Percentiles rank a stretch among this genome's conserved stretches.
Evolutionary conservation across 1,284 basidiomycete species (phyloP).

Genomic region (Boletellus deceptivus): DNA sequence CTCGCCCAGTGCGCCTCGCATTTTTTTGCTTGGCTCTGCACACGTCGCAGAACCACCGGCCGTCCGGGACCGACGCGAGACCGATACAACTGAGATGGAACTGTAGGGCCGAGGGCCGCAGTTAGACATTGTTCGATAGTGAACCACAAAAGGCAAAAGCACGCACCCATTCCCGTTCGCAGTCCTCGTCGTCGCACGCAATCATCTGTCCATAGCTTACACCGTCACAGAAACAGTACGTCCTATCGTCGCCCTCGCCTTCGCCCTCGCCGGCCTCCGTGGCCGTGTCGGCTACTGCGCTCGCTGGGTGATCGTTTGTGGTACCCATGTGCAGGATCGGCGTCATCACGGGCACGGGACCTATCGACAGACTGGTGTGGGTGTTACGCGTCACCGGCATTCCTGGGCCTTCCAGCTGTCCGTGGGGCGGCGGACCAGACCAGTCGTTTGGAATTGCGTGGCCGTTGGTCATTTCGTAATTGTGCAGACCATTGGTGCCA

Average conservation of each 20-base stretch:
- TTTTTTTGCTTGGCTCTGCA: slow-evolving; percentile 53
- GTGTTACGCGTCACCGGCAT: slow-evolving; percentile 61
- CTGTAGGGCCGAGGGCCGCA: slow-evolving; percentile 39
- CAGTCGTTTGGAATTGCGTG: slow-evolving; percentile 24
- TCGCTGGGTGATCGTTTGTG: slow-evolving; percentile 28
- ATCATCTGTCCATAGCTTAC: slow-evolving; percentile 97
- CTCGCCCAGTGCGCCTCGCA: slow-evolving; percentile 31
- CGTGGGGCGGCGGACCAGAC: slow-evolving; percentile 38
- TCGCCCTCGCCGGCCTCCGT: slow-evolving; percentile 42
- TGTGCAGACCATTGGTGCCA: slow-evolving; percentile 30
- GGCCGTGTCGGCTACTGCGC: slow-evolving; percentile 33
- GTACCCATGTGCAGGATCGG: slow-evolving; percentile 21
- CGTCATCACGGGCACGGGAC: slow-evolving; percentile 26
- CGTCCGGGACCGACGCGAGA: slow-evolving; percentile 69
- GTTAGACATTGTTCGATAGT: slow-evolving; percentile 7
- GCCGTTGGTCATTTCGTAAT: slow-evolving; percentile 36
- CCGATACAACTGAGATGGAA: slow-evolving; percentile 85
- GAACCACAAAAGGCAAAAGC: slow-evolving; percentile 2
- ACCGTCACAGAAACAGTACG: slow-evolving; percentile 88
- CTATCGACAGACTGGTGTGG: slow-evolving; percentile 33
- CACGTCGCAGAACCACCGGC: slow-evolving; percentile 80
- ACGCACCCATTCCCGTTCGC: slow-evolving; percentile 92
- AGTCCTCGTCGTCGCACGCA: slow-evolving; percentile 88
- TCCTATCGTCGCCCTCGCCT: slow-evolving; percentile 63
- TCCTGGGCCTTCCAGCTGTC: slow-evolving; percentile 70